Base-by-base conservation (phyloP, 1,284 basidiomycete species). In the Anthracocystis setariae region DNA sequence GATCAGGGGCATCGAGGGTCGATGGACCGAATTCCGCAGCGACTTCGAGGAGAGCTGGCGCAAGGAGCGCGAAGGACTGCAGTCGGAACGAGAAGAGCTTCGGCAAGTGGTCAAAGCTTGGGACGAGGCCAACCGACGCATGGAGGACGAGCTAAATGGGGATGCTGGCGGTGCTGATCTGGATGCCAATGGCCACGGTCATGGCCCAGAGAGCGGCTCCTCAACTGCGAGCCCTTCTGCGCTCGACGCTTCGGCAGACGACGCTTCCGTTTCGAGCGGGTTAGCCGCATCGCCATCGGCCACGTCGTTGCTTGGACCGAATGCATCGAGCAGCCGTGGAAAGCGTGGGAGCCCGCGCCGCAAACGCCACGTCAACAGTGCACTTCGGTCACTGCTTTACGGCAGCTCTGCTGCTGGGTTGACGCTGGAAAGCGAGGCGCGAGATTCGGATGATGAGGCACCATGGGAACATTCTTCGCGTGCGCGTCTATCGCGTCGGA, bases 11-110 rank as follows among this genome's bases (percentile, higher is more conserved):
- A 88, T 92, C 15, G 92, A 94, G 75, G 89, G 89, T 8, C 88
- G 90, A 58, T 94, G 92, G 91, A 86, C 86, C 29, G 79, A 80
- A 8, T 88, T 87, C 86, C 82, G 77, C 44, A 68, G 69, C 23
- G 63, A 71, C 53, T 79, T 84, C 35, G 84, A 85, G 63, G 73
- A 75, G 33, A 74, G 74, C 18, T 83, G 82, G 79, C 72, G 71
- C 51, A 84, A 86, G 56, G 89, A 93, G 43, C 88, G 90, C 68
- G 89, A 92, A 73, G 90, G 91, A 48, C 93, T 93, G 92, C 87
- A 87, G 7, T 85, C 88, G 23, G 94, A 96, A 83, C 87, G 92
- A 2, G 90, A 91, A 67, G 86, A 91, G 29, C 85, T 96, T 8
- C 86, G 87, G 39, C 86, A 87, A 21, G 91, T 92, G 9, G 87